These are phyloP conservation scores for Podospora tetraspora DNA, from an alignment of 495 filamentous ascomycete species.

Conservation along the genomic window DNA sequence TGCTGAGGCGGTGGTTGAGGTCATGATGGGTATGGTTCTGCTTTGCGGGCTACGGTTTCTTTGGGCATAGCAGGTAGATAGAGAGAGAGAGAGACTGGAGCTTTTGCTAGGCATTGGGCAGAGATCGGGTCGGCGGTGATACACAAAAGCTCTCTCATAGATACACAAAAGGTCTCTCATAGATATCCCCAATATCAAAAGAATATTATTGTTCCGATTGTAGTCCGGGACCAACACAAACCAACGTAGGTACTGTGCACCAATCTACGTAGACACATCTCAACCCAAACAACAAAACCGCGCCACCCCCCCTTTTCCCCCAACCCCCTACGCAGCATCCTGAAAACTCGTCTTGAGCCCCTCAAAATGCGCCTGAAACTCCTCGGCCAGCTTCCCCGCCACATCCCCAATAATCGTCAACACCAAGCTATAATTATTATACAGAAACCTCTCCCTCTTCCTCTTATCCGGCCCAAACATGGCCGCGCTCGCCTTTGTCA, in stretches of 20 bases:
- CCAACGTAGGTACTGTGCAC: not conserved
- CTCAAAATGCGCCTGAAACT: conserved; percentile 67
- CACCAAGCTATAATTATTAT: conserved; percentile 90
- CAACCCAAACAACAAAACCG: not conserved
- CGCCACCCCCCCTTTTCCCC: not conserved
- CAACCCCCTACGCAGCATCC: conserved; percentile 29
- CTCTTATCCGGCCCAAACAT: conserved; percentile 62
- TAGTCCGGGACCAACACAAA: not conserved
- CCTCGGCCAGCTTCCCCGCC: conserved; percentile 69
- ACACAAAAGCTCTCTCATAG: not conserved
- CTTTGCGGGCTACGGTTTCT: not conserved
- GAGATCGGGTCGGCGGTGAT: not conserved
- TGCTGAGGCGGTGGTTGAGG: conserved; percentile 17
- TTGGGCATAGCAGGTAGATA: not conserved
- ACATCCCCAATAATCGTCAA: conserved; percentile 85
- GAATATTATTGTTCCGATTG: not conserved
- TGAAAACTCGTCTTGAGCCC: conserved; percentile 48
- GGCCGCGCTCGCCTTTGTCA: conserved; percentile 58
- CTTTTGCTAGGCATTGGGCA: not conserved
- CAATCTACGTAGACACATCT: not conserved
- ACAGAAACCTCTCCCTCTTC: conserved; percentile 81
- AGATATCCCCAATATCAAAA: not conserved
- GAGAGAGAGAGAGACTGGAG: not conserved
- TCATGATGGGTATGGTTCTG: not conserved
- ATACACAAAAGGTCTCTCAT: not conserved